Conservation (phyloP, 2,329 filamentous ascomycete species). For the Hymenoscyphus linearis region DNA sequence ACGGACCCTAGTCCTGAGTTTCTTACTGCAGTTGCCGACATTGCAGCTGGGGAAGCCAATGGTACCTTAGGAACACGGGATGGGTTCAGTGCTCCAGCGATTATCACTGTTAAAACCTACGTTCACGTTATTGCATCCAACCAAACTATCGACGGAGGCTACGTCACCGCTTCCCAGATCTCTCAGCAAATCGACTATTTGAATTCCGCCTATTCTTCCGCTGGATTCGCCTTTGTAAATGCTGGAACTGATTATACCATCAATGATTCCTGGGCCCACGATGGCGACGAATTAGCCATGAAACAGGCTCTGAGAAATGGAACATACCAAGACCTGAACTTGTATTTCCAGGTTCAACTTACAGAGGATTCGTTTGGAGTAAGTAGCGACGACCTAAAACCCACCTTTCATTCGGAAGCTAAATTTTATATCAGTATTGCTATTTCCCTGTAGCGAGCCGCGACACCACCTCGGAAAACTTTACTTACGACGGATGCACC, state of each 20-base stretch:
- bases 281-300: conserved; percentile 37
- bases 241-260: conserved; percentile 30
- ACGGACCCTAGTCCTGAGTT: conserved; percentile 20
- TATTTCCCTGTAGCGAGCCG: conserved; percentile 9
- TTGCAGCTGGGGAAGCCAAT: conserved; percentile 14
- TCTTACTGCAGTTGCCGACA: conserved; percentile 11
- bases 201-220: conserved; percentile 20
- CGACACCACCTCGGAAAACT: conserved; percentile 17
- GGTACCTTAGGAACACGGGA: conserved; percentile 2
- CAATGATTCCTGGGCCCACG: conserved; percentile 31
- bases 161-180: conserved; percentile 25
- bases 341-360: conserved; percentile 29
- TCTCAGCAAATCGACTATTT: conserved; percentile 23
- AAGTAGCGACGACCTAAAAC: background rate
- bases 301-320: conserved; percentile 41
- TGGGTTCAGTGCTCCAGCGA: conserved; percentile 16
- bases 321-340: conserved; percentile 30
- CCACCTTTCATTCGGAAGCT: background rate
- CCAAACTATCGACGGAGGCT: conserved; percentile 20
- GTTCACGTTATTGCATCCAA: conserved; percentile 33
- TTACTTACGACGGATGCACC: conserved; percentile 37
- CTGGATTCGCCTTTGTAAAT: conserved; percentile 30
- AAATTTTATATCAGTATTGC: conserved; percentile 6
- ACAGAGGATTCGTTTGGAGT: conserved; percentile 6
- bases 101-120: conserved; percentile 29